phyloP scores from a whole-genome alignment of 192 early-diverging fungal genomes.

The Backusella tarrabulga region DNA sequence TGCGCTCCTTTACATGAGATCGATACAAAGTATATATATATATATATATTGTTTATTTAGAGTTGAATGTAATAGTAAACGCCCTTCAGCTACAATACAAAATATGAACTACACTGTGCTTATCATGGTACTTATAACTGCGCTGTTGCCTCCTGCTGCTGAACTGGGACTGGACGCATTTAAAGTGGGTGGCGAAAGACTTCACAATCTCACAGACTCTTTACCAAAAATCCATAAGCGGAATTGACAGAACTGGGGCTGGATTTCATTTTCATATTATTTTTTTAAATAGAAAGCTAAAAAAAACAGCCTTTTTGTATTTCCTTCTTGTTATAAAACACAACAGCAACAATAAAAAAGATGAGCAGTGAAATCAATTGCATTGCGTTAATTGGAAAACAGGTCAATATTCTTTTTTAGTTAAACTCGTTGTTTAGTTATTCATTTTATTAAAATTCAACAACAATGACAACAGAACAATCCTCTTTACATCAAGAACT shows the following conservation, averaged over 20 bases:
- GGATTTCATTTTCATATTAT: not conserved
- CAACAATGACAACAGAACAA: slow-evolving; percentile 59
- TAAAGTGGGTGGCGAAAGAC: not conserved
- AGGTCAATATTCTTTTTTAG: slow-evolving; percentile 21
- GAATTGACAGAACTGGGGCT: not conserved
- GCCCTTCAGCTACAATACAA: not conserved
- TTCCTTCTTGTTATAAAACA: not conserved
- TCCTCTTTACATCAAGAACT: slow-evolving; percentile 83
- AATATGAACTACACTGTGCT: not conserved
- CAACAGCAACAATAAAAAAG: not conserved
- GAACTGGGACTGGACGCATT: not conserved
- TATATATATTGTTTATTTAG: not conserved
- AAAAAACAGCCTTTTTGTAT: not conserved
- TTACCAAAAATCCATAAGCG: not conserved
- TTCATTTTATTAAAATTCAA: not conserved
- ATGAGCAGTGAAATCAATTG: slow-evolving; percentile 54
- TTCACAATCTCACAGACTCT: not conserved
- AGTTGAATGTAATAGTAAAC: not conserved
- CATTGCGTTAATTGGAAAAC: slow-evolving; percentile 60
- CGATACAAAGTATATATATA: not conserved
- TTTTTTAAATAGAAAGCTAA: too few relatives aligned
- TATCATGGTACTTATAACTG: not conserved
- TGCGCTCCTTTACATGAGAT: not conserved
- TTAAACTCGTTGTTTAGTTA: not conserved
- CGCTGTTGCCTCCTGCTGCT: not conserved